These are phyloP conservation scores for Cutaneotrichosporon sp. DNA, from an alignment of 1,284 basidiomycete species.

Conservation along the genomic window DNA sequence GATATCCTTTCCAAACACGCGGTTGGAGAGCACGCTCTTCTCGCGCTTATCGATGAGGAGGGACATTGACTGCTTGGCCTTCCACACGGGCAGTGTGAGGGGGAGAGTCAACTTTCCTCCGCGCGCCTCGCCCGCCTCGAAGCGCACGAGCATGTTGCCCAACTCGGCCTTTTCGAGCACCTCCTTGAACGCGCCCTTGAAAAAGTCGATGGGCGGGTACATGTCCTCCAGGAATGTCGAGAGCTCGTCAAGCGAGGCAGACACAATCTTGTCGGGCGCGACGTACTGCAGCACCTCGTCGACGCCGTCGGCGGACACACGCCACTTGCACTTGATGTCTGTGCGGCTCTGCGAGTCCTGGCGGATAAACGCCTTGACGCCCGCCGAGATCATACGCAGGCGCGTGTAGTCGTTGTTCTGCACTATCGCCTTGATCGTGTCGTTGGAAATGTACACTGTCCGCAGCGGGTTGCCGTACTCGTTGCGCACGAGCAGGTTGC, in stretches of 20 bases:
- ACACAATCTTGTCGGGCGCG: slow-evolving; percentile 59
- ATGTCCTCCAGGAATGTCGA: slow-evolving; percentile 64
- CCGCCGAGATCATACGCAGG: slow-evolving; percentile 81
- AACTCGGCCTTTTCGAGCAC: slow-evolving; percentile 32
- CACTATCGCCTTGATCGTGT: slow-evolving; percentile 73
- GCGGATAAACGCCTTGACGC: slow-evolving; percentile 67
- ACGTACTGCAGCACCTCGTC: slow-evolving; percentile 76
- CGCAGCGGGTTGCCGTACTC: slow-evolving; percentile 69
- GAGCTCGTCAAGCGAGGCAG: slow-evolving; percentile 59
- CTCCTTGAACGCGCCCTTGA: slow-evolving; percentile 56
- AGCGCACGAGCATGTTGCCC: slow-evolving; percentile 69
- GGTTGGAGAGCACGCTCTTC: slow-evolving; percentile 55
- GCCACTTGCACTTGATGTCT: slow-evolving; percentile 53
- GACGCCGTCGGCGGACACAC: slow-evolving; percentile 77
- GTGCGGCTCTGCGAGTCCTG: slow-evolving; percentile 53
- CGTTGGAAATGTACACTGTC: slow-evolving; percentile 84
- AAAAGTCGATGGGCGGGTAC: slow-evolving; percentile 67
- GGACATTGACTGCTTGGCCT: slow-evolving; percentile 73
- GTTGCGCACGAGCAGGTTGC: slow-evolving; percentile 81
- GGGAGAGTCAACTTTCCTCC: slow-evolving; percentile 64
- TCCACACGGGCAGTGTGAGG: slow-evolving; percentile 82
- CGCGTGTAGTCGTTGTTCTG: slow-evolving; percentile 76
- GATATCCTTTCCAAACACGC: slow-evolving; percentile 44
- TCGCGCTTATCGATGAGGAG: slow-evolving; percentile 93
- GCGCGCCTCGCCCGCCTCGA: slow-evolving; percentile 55